phyloP scores from a whole-genome alignment of 2,329 filamentous ascomycete species.

The Coniochaeta sp. region DNA sequence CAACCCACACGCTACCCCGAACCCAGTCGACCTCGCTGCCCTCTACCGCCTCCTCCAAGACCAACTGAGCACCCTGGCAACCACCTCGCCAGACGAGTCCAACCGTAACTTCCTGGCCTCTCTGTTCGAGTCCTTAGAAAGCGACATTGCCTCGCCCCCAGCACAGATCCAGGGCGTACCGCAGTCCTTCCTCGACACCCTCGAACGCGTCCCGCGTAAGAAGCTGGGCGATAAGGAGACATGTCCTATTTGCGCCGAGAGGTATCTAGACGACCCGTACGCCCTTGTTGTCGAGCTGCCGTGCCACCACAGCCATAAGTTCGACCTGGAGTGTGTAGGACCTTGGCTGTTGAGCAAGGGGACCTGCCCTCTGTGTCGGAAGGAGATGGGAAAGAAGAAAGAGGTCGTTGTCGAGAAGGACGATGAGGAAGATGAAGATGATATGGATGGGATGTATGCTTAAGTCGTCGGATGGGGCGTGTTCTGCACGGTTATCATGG shows the following conservation, averaged over 20 bases:
- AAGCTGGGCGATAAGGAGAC: constrained; percentile 39
- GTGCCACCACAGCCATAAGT: constrained; percentile 49
- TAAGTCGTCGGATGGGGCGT: constrained; percentile 7
- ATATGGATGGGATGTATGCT: constrained; percentile 41
- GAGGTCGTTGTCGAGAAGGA: constrained; percentile 31
- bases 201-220: constrained; percentile 51
- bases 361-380: constrained; percentile 55
- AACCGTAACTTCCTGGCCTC: constrained; percentile 42
- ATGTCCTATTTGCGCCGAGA: constrained; percentile 57
- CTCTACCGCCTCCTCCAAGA: constrained; percentile 52
- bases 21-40: constrained; percentile 49
- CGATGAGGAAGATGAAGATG: constrained; percentile 40
- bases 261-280: constrained; percentile 53
- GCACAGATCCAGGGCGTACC: constrained; percentile 43
- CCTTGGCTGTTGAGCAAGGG: constrained; percentile 59
- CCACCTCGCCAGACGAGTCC: constrained; percentile 36
- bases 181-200: constrained; percentile 50
- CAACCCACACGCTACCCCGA: constrained; percentile 51
- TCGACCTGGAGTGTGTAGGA: constrained; percentile 60
- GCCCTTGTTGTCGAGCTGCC: constrained; percentile 58
- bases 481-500: neutral
- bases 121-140: constrained; percentile 39
- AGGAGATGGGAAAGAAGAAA: constrained; percentile 51
- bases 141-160: constrained; percentile 45
- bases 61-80: constrained; percentile 45